These are phyloP conservation scores for Boletus speciosus DNA, from an alignment of 768 basidiomycete genomes.

Conservation along the genomic window DNA sequence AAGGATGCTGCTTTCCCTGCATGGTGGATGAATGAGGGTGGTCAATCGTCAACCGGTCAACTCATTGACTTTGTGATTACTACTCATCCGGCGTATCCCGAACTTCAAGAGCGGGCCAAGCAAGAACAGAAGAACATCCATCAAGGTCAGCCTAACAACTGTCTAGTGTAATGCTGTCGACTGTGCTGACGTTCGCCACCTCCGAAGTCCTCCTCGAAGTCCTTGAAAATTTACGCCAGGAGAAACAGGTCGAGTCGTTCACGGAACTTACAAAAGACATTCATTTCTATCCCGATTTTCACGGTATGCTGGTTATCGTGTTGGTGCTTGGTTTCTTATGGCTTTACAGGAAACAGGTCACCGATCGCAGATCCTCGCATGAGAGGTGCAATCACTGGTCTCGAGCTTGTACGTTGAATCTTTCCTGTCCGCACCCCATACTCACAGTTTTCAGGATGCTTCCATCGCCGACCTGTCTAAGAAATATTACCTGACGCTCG, in stretches of 20 bases:
- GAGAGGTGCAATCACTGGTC: slow-evolving; percentile 87
- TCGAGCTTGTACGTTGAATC: slow-evolving; percentile 57
- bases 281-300: slow-evolving; percentile 94
- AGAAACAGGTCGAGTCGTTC: slow-evolving; percentile 52
- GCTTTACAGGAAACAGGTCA: slow-evolving; percentile 78
- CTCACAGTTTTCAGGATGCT: slow-evolving; percentile 47
- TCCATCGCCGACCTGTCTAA: slow-evolving; percentile 78
- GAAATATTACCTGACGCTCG: slow-evolving; percentile 87
- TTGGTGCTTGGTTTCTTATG: not conserved
- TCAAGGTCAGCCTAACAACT: slow-evolving; percentile 35
- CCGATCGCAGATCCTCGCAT: slow-evolving; percentile 95
- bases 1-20: slow-evolving; percentile 87
- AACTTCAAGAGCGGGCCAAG: slow-evolving; percentile 62
- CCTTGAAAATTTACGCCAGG: slow-evolving; percentile 62
- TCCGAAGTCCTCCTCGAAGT: slow-evolving; percentile 64
- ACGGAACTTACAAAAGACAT: slow-evolving; percentile 88
- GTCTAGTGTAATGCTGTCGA: not conserved
- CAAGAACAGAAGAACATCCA: slow-evolving; percentile 58
- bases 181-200: not conserved
- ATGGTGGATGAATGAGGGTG: slow-evolving; percentile 99
- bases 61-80: slow-evolving; percentile 93
- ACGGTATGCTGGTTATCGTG: slow-evolving; percentile 47
- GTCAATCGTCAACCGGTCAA: slow-evolving; percentile 94
- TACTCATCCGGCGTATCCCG: slow-evolving; percentile 81
- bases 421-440: not conserved